Conservation (phyloP, 805 yeast species). For the Ogataea trehalophila region DNA sequence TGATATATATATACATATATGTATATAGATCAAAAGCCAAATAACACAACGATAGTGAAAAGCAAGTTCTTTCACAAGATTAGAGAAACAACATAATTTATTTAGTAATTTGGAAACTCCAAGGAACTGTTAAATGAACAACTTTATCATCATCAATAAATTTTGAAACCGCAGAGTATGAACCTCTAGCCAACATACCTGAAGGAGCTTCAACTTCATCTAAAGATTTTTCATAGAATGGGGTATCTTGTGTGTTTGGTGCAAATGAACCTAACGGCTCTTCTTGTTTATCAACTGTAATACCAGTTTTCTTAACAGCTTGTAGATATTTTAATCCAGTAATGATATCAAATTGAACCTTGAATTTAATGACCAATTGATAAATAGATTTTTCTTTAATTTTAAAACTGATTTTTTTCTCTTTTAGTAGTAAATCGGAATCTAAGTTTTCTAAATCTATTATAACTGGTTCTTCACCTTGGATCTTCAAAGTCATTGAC, state of each 20-base stretch:
- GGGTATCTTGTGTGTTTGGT: constrained; percentile 78
- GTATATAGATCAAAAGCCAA: too few relatives aligned
- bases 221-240: constrained; percentile 63
- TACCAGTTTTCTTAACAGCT: constrained; percentile 80
- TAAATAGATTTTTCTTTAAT: constrained; percentile 77
- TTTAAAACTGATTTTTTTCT: constrained; percentile 55
- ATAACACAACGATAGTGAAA: too few relatives aligned
- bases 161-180: constrained; percentile 73
- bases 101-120: constrained; percentile 82
- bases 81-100: constrained; percentile 1
- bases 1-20: too few relatives aligned
- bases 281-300: constrained; percentile 78
- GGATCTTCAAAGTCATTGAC: constrained; percentile 66
- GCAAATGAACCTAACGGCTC: constrained; percentile 90
- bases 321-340: constrained; percentile 88
- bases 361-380: constrained; percentile 67
- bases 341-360: constrained; percentile 77
- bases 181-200: constrained; percentile 84
- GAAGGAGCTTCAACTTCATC: constrained; percentile 88
- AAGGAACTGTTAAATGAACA: constrained; percentile 68
- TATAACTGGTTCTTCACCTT: constrained; percentile 63
- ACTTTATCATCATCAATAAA: constrained; percentile 83
- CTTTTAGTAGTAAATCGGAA: constrained; percentile 49
- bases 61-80: background rate
- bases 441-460: constrained; percentile 60